These are phyloP conservation scores for Thuja plicata DNA, from an alignment of 83 land plant species.

Conservation along the genomic window DNA sequence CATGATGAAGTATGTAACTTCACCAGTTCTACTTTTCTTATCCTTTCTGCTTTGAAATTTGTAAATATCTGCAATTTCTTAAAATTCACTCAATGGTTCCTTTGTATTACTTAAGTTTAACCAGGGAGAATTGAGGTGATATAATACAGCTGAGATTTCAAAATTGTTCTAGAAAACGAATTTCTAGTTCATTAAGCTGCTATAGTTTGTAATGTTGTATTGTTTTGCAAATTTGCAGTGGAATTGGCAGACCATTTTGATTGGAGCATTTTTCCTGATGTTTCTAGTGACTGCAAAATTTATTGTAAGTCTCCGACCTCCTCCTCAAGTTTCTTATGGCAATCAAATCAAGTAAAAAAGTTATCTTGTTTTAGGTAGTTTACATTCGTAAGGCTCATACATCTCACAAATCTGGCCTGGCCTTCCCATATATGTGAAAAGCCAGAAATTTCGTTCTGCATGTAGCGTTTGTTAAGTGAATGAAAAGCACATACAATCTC, in stretches of 20 bases:
- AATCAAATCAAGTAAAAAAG: no score
- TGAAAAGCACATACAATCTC: neutral
- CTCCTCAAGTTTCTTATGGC: no score
- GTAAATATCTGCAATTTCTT: neutral
- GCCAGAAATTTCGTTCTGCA: no score
- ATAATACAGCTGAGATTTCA: neutral
- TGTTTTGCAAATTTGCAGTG: no score
- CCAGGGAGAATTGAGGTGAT: no score
- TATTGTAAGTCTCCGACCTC: constrained; percentile 26
- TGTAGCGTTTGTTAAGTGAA: no score
- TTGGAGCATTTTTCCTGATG: constrained; percentile 59
- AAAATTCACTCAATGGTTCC: neutral
- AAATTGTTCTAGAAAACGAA: neutral
- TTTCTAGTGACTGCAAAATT: constrained; percentile 52
- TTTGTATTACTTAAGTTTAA: no score
- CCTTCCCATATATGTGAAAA: no score
- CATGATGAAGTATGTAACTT: constrained; percentile 39
- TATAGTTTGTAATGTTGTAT: no score
- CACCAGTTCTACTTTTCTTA: neutral
- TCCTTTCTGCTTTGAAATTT: neutral
- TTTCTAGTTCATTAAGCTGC: neutral
- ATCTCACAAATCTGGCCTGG: neutral
- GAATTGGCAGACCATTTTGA: constrained; percentile 74
- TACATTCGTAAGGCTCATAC: neutral
- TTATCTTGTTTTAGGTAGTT: neutral